These are phyloP conservation scores for Salix caprea DNA, from an alignment of 345 rosid genomes.

Conservation along the genomic window DNA sequence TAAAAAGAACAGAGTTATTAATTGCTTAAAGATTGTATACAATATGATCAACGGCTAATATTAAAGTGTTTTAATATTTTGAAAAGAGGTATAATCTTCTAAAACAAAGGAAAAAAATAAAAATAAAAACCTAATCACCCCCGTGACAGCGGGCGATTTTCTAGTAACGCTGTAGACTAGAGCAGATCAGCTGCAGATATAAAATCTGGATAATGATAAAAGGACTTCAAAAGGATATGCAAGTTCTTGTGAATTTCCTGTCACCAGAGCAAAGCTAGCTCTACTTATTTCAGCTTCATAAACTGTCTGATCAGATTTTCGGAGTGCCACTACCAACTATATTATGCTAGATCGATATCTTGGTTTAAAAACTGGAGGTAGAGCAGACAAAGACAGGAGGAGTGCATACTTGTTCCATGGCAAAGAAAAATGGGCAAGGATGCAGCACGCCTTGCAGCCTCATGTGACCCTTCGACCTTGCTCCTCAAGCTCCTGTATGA, in stretches of 20 bases:
- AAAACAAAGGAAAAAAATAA: too few relatives aligned
- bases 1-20: too few relatives aligned
- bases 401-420: slow-evolving; percentile 36
- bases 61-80: too few relatives aligned
- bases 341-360: neutral
- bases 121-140: too few relatives aligned
- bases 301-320: neutral
- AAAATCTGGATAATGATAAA: neutral
- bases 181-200: neutral
- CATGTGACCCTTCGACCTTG: slow-evolving; percentile 37
- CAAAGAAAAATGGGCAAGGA: slow-evolving; percentile 43
- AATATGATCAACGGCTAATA: too few relatives aligned
- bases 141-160: too few relatives aligned
- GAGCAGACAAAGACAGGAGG: neutral
- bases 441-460: slow-evolving; percentile 45
- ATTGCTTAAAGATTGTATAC: too few relatives aligned
- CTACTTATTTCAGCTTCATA: neutral
- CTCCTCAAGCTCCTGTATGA: slow-evolving; percentile 36
- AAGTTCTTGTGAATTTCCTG: neutral
- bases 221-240: neutral
- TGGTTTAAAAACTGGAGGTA: neutral
- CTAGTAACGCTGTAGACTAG: neutral
- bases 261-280: neutral
- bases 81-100: too few relatives aligned
- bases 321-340: neutral